Evolutionary conservation across 2,329 filamentous ascomycete genomes (phyloP).

Genomic region (Epicoccum nigrum): DNA sequence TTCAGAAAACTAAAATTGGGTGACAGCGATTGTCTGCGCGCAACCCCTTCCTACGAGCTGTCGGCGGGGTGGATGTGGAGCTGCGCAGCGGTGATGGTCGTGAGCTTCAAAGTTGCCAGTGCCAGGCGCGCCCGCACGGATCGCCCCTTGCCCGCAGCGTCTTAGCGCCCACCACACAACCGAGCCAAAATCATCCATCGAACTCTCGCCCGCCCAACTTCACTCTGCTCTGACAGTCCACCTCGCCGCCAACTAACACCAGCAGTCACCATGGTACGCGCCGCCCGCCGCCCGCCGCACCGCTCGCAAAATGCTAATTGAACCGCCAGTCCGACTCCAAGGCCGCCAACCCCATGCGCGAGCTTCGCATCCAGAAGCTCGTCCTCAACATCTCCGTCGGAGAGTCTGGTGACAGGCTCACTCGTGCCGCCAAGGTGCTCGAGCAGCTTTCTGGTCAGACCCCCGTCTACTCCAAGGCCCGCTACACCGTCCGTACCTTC

Average conservation of each 20-base stretch:
- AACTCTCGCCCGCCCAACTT: constrained; percentile 26
- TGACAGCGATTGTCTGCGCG: constrained; percentile 10
- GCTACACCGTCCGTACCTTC: constrained; percentile 99
- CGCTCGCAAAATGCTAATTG: constrained; percentile 31
- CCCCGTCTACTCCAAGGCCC: constrained; percentile 99
- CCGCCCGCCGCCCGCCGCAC: constrained; percentile 2
- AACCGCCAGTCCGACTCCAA: constrained; percentile 60
- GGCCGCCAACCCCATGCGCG: constrained; percentile 97
- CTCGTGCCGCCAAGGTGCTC: constrained; percentile 99
- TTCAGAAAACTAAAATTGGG: constrained; percentile 7
- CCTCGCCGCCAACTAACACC: constrained; percentile 44
- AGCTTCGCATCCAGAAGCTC: constrained; percentile 99
- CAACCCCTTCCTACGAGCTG: constrained; percentile 22
- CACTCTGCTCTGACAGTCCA: constrained; percentile 40
- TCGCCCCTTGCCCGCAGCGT: constrained; percentile 5
- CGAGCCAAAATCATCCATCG: constrained; percentile 29
- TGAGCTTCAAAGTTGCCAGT: constrained; percentile 27
- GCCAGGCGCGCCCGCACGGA: constrained; percentile 13
- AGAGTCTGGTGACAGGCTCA: constrained; percentile 99
- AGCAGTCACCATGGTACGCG: constrained; percentile 50
- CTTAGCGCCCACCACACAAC: constrained; percentile 22
- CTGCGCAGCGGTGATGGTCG: constrained; percentile 12
- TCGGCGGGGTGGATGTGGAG: constrained; percentile 28
- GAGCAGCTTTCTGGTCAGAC: constrained; percentile 99
- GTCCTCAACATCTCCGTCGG: constrained; percentile 99